Percentiles rank a stretch among this genome's conserved stretches.
phyloP scores from a whole-genome alignment of 495 filamentous ascomycete species.

The Cairneyella variabilis region DNA sequence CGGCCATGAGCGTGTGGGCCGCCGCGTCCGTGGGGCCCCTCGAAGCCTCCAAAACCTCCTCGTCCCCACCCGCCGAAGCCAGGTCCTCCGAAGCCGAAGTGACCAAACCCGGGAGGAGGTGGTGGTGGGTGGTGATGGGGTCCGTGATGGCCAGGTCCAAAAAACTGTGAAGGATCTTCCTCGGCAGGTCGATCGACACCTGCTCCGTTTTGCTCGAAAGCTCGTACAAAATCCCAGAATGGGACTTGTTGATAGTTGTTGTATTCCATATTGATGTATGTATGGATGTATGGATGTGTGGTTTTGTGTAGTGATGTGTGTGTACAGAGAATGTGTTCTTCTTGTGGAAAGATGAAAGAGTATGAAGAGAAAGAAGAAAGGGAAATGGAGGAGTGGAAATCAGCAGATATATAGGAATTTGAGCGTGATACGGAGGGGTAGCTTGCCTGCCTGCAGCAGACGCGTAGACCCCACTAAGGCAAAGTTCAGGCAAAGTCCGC shows the following conservation, averaged over 20 bases:
- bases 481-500: neutral
- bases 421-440: neutral
- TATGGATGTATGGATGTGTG: constrained; percentile 7
- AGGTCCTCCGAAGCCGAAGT: constrained; percentile 3
- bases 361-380: constrained; percentile 4
- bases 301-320: no score
- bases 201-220: constrained; percentile 21
- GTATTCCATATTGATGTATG: constrained; percentile 21
- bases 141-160: constrained; percentile 3
- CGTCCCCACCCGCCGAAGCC: neutral
- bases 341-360: constrained; percentile 17
- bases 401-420: constrained; percentile 15
- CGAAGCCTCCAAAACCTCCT: constrained; percentile 5
- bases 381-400: constrained; percentile 1
- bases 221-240: constrained; percentile 23
- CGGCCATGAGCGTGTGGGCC: constrained; percentile 3
- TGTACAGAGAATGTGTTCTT: constrained; percentile 12
- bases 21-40: no score
- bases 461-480: constrained; percentile 2
- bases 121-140: neutral
- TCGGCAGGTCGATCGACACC: constrained; percentile 22
- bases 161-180: neutral
- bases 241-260: constrained; percentile 26
- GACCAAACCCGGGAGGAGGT: constrained; percentile 1
- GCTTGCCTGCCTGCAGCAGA: neutral